phyloP scores from a whole-genome alignment of 2,329 filamentous ascomycete genomes.

The Byssothecium circinans region DNA sequence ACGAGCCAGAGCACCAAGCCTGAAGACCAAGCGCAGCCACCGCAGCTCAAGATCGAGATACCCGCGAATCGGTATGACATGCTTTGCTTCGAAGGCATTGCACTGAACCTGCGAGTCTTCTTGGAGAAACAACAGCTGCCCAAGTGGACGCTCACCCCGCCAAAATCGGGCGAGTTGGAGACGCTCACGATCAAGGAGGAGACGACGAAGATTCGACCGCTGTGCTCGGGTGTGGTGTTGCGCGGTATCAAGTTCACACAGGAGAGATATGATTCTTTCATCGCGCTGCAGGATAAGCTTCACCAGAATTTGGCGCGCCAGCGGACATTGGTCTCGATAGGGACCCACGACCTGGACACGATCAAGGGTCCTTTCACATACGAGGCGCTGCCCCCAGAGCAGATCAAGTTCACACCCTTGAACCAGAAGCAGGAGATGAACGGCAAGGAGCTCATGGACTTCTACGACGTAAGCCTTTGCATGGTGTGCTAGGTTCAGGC shows the following conservation, averaged over 20 bases:
- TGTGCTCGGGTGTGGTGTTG: slow-evolving; percentile 86
- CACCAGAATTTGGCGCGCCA: slow-evolving; percentile 95
- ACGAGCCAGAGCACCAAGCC: slow-evolving; percentile 35
- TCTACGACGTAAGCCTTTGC: slow-evolving; percentile 68
- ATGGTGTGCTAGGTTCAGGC: not conserved
- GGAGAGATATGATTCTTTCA: slow-evolving; percentile 95
- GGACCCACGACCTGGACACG: slow-evolving; percentile 94
- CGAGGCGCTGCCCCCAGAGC: slow-evolving; percentile 85
- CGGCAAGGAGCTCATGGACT: slow-evolving; percentile 84
- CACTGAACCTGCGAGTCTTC: slow-evolving; percentile 95
- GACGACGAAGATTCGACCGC: slow-evolving; percentile 79
- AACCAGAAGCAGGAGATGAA: slow-evolving; percentile 92
- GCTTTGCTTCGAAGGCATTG: slow-evolving; percentile 96
- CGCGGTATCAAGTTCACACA: slow-evolving; percentile 90
- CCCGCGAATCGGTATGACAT: slow-evolving; percentile 93
- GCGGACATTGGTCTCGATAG: slow-evolving; percentile 92
- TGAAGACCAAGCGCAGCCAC: slow-evolving; percentile 67
- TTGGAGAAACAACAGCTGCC: slow-evolving; percentile 73
- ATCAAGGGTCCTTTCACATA: slow-evolving; percentile 95
- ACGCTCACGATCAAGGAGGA: slow-evolving; percentile 77
- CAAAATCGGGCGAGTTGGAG: slow-evolving; percentile 72
- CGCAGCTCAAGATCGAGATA: slow-evolving; percentile 97
- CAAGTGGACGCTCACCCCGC: slow-evolving; percentile 74
- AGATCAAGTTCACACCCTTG: slow-evolving; percentile 86
- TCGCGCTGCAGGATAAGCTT: slow-evolving; percentile 94